Percentiles rank a stretch among this genome's conserved stretches.
These are phyloP conservation scores for Talaromyces sp. DNA, from an alignment of 2,329 filamentous ascomycete genomes.

Conservation along the genomic window DNA sequence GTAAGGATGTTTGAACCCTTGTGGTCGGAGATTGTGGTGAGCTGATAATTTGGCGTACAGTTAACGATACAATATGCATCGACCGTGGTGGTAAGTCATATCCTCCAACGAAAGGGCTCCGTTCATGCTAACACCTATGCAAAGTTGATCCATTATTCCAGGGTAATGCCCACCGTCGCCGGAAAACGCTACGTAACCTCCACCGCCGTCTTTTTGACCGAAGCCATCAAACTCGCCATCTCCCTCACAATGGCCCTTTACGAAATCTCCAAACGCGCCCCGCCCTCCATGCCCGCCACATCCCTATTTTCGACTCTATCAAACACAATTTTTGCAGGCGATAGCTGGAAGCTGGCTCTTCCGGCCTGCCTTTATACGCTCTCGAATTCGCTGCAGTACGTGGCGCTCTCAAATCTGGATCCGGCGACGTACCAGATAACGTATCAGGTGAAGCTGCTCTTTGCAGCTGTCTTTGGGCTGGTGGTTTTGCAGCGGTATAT, in stretches of 20 bases:
- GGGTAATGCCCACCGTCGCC: conserved; percentile 80
- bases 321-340: conserved; percentile 76
- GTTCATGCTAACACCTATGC: neutral
- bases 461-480: conserved; percentile 83
- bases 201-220: conserved; percentile 89
- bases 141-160: conserved; percentile 89
- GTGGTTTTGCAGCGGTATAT: conserved; percentile 69
- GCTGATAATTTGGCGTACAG: conserved; percentile 25
- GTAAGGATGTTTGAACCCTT: conserved; percentile 30
- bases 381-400: conserved; percentile 90
- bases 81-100: conserved; percentile 41
- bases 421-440: conserved; percentile 90
- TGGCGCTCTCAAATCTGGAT: conserved; percentile 85
- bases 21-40: neutral
- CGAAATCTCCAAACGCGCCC: conserved; percentile 74
- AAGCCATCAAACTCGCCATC: conserved; percentile 83
- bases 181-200: conserved; percentile 90
- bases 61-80: conserved; percentile 44
- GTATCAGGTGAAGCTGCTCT: conserved; percentile 92
- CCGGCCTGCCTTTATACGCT: conserved; percentile 85
- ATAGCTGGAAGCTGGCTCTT: conserved; percentile 92
- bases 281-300: conserved; percentile 74
- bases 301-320: conserved; percentile 77
- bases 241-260: conserved; percentile 84
- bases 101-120: neutral